Percentiles rank a stretch among this genome's conserved stretches.
phyloP scores from a whole-genome alignment of 805 yeast species.

The Saccharomycopsis sp. region DNA sequence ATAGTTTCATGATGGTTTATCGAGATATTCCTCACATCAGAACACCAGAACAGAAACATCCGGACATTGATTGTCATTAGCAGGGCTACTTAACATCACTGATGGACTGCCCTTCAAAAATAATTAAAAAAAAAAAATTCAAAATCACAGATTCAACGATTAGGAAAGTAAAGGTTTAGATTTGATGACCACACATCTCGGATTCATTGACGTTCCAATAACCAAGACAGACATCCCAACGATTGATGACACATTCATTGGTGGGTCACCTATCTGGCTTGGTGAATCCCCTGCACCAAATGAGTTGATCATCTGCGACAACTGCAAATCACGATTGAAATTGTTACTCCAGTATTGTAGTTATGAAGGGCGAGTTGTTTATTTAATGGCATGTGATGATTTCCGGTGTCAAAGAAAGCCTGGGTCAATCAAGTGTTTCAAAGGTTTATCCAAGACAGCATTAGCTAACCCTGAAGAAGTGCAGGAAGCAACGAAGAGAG shows the following conservation, averaged over 20 bases:
- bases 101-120: background rate
- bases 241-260: slow-evolving; percentile 68
- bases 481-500: slow-evolving; percentile 35
- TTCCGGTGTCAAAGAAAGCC: slow-evolving; percentile 57
- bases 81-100: background rate
- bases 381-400: slow-evolving; percentile 68
- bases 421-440: slow-evolving; percentile 67
- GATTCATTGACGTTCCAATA: slow-evolving; percentile 58
- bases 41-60: too few relatives aligned
- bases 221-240: slow-evolving; percentile 40
- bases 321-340: slow-evolving; percentile 57
- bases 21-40: too few relatives aligned
- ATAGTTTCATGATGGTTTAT: too few relatives aligned
- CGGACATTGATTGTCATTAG: too few relatives aligned
- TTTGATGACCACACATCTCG: slow-evolving; percentile 44
- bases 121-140: slow-evolving; percentile 1
- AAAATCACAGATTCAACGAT: too few relatives aligned
- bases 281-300: slow-evolving; percentile 53
- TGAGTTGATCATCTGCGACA: slow-evolving; percentile 49
- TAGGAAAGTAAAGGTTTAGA: too few relatives aligned
- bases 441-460: slow-evolving; percentile 55
- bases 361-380: slow-evolving; percentile 80
- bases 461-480: slow-evolving; percentile 42
- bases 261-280: slow-evolving; percentile 72
- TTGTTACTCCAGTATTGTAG: slow-evolving; percentile 75